These are phyloP conservation scores for Phylloporus rhodoxanthus DNA, from an alignment of 768 basidiomycete genomes.

Conservation along the genomic window DNA sequence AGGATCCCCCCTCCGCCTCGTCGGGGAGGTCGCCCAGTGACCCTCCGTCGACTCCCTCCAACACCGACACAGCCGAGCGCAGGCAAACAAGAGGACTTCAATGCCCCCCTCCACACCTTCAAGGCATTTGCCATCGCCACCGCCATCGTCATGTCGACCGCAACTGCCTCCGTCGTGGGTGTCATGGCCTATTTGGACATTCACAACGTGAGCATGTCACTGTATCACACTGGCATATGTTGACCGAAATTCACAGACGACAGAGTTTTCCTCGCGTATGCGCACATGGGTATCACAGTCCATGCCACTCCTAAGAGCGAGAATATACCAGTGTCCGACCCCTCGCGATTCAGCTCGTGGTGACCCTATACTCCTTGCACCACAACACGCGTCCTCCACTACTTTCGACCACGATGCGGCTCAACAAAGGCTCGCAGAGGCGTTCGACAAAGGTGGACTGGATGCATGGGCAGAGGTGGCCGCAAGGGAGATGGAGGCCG, in stretches of 20 bases:
- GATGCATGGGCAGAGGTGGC: constrained; percentile 50
- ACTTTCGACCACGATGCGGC: constrained; percentile 35
- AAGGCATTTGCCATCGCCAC: constrained; percentile 69
- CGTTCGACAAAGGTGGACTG: constrained; percentile 57
- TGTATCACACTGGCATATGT: not conserved
- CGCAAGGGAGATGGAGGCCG: constrained; percentile 51
- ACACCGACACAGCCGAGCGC: not conserved
- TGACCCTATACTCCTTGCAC: not conserved
- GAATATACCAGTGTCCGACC: constrained; percentile 45
- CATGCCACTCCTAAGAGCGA: constrained; percentile 46
- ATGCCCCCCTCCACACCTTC: constrained; percentile 47
- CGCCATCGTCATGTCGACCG: constrained; percentile 46
- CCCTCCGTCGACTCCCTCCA: not conserved
- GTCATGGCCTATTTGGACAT: constrained; percentile 52
- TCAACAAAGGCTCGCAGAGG: constrained; percentile 46
- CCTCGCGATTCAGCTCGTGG: constrained; percentile 14
- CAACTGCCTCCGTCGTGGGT: constrained; percentile 39
- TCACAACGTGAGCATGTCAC: constrained; percentile 37
- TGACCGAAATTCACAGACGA: constrained; percentile 34
- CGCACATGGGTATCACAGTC: constrained; percentile 40
- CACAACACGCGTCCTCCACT: not conserved
- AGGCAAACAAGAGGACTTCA: constrained; percentile 33
- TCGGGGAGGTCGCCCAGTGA: too few species aligned
- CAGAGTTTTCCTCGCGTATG: constrained; percentile 57
- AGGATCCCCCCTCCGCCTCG: not conserved